These are phyloP conservation scores for Nematodospora anomalae DNA, from an alignment of 1,139 yeast genomes.

Conservation along the genomic window DNA sequence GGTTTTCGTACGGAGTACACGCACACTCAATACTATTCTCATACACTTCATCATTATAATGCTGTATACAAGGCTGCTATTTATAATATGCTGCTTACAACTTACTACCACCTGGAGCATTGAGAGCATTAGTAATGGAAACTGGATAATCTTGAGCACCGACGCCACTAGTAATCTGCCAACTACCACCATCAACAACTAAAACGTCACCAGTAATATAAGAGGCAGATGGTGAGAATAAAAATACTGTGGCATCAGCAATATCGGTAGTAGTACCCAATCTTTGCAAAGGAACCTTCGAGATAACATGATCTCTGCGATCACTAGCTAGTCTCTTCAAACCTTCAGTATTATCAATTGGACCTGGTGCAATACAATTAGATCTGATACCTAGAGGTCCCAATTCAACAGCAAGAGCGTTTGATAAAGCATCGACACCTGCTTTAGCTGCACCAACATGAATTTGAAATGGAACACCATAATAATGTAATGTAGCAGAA, in stretches of 20 bases:
- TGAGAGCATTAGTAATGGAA: slow-evolving; percentile 19
- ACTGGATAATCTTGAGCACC: slow-evolving; percentile 35
- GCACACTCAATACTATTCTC: too few relatives aligned
- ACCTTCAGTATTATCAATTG: slow-evolving; percentile 82
- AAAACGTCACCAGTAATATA: slow-evolving; percentile 74
- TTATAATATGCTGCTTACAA: too few relatives aligned
- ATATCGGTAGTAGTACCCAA: slow-evolving; percentile 73
- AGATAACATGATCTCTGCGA: slow-evolving; percentile 12
- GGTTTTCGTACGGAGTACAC: too few relatives aligned
- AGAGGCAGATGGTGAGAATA: slow-evolving; percentile 75
- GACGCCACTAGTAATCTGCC: slow-evolving; percentile 64
- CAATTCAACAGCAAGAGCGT: slow-evolving; percentile 80
- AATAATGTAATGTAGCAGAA: slow-evolving; percentile 83
- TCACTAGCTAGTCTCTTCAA: slow-evolving; percentile 49
- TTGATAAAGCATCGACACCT: slow-evolving; percentile 83
- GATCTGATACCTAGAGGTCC: slow-evolving; percentile 84
- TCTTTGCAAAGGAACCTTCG: slow-evolving; percentile 68
- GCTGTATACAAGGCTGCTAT: too few relatives aligned
- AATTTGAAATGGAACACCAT: slow-evolving; percentile 80
- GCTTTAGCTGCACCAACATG: slow-evolving; percentile 96
- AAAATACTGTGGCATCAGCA: slow-evolving; percentile 79
- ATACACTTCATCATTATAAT: too few relatives aligned
- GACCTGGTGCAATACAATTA: slow-evolving; percentile 88
- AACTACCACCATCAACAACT: slow-evolving; percentile 84
- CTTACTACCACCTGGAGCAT: slow-evolving; percentile 8